Percentiles rank a stretch among this genome's conserved stretches.
Evolutionary conservation across 228 moss, liverwort and hornwort genomes (phyloP).

Genomic region (Sphagnum magellanicum): DNA sequence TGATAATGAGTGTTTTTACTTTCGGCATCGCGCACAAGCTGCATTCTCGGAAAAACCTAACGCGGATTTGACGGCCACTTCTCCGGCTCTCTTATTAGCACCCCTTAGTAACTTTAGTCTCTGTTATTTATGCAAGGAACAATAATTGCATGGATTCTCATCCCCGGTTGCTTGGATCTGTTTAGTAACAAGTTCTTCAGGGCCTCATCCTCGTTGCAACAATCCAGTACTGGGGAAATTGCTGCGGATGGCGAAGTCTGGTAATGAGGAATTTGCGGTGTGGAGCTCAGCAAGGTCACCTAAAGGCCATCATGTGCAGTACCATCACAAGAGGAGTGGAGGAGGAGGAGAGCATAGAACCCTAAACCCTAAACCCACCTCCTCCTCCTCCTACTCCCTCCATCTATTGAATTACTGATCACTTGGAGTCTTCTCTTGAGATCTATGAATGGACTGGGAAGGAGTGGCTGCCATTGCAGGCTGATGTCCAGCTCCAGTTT

Average conservation of each 20-base stretch:
- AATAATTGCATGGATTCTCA: constrained; percentile 61
- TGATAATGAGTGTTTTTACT: constrained; percentile 7
- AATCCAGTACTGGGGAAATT: constrained; percentile 12
- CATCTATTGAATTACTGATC: constrained; percentile 85
- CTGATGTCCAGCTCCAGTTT: constrained; percentile 96
- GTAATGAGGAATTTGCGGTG: constrained; percentile 76
- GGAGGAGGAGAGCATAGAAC: constrained; percentile 22
- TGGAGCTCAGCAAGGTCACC: constrained; percentile 85
- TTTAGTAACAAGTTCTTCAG: constrained; percentile 79
- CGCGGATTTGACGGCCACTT: constrained; percentile 50
- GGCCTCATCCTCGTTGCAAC: not conserved
- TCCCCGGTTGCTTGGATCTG: constrained; percentile 91
- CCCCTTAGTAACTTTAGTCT: constrained; percentile 66
- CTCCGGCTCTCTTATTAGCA: constrained; percentile 52
- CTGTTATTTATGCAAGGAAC: constrained; percentile 90
- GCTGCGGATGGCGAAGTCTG: constrained; percentile 50
- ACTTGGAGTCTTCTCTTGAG: constrained; percentile 75
- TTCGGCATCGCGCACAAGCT: constrained; percentile 43
- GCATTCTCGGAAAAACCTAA: constrained; percentile 76
- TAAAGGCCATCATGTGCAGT: constrained; percentile 67
- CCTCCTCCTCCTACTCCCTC: constrained; percentile 19
- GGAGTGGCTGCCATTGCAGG: constrained; percentile 86
- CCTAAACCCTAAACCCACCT: too few species aligned
- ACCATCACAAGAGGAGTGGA: constrained; percentile 86
- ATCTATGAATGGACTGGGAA: constrained; percentile 92